These are phyloP conservation scores for Chrysoporthe puriensis DNA, from an alignment of 2,329 filamentous ascomycete genomes.

Conservation along the genomic window DNA sequence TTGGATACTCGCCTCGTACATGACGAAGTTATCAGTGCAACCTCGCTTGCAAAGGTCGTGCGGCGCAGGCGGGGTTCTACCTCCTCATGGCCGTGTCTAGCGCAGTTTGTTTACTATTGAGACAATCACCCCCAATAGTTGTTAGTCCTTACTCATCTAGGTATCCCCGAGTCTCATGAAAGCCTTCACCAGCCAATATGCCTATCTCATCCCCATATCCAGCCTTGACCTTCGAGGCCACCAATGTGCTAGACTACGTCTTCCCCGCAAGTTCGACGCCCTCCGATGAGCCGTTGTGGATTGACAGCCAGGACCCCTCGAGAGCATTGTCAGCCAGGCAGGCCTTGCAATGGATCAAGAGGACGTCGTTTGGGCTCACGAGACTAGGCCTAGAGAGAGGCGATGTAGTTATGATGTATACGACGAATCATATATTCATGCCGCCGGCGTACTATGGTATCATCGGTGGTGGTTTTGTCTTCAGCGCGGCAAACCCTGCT, in stretches of 20 bases:
- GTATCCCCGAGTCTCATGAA: too few species aligned
- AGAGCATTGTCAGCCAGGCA: slow-evolving; percentile 51
- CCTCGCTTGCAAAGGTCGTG: neutral
- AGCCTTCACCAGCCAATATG: slow-evolving; percentile 37
- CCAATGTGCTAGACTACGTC: slow-evolving; percentile 46
- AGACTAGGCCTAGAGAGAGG: slow-evolving; percentile 48
- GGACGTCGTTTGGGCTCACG: slow-evolving; percentile 54
- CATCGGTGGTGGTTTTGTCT: slow-evolving; percentile 55
- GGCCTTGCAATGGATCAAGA: slow-evolving; percentile 54
- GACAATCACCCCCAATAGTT: neutral
- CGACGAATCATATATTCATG: slow-evolving; percentile 59
- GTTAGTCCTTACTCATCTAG: neutral
- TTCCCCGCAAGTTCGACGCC: slow-evolving; percentile 38
- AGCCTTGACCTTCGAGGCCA: slow-evolving; percentile 47
- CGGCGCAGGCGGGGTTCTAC: too few species aligned
- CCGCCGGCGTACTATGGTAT: slow-evolving; percentile 58
- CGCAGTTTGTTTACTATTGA: neutral
- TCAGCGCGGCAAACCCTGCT: slow-evolving; percentile 57
- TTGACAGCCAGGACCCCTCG: slow-evolving; percentile 51
- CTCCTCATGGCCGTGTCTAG: neutral
- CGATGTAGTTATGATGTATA: slow-evolving; percentile 58
- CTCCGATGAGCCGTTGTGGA: slow-evolving; percentile 55
- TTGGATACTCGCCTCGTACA: neutral
- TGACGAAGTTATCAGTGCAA: neutral
- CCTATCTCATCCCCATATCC: slow-evolving; percentile 48